Evolutionary conservation across 495 filamentous ascomycete genomes (phyloP).

Genomic region (Podospora australis): DNA sequence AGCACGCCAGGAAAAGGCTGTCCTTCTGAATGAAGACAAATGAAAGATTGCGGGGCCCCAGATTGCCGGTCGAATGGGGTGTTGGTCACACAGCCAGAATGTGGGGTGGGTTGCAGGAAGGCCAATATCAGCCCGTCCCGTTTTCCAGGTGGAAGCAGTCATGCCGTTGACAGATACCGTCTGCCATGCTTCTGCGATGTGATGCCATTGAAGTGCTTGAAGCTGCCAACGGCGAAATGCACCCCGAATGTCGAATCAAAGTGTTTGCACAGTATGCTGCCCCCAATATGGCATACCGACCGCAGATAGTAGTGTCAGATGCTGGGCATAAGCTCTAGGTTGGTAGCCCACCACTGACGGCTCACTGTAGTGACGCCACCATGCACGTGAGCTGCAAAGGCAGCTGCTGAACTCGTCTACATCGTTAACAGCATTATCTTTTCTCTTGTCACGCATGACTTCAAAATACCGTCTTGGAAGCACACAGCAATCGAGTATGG

Average conservation of each 20-base stretch:
- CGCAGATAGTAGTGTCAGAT: too few species aligned
- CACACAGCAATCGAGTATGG: too few species aligned
- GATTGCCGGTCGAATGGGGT: conserved; percentile 21
- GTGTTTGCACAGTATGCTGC: too few species aligned
- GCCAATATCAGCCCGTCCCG: conserved; percentile 18
- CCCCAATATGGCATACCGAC: too few species aligned
- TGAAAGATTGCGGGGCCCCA: conserved; percentile 14
- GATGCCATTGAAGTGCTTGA: neutral
- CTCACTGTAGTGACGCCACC: too few species aligned
- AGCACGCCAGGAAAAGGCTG: conserved; percentile 10
- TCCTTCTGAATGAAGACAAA: conserved; percentile 1
- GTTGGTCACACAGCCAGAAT: conserved; percentile 14
- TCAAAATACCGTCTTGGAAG: too few species aligned
- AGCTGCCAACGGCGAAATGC: neutral
- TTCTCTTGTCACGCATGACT: too few species aligned
- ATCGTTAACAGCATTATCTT: too few species aligned
- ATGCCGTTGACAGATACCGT: conserved; percentile 15
- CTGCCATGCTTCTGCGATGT: neutral
- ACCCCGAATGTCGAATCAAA: conserved; percentile 1
- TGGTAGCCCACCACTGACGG: too few species aligned
- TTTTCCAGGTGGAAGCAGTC: conserved; percentile 9
- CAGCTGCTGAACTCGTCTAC: too few species aligned
- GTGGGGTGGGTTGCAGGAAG: conserved; percentile 13
- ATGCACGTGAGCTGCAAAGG: too few species aligned
- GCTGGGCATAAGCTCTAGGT: too few species aligned